Conservation (phyloP, 331 rosid species). For the Acacia pycnantha region DNA sequence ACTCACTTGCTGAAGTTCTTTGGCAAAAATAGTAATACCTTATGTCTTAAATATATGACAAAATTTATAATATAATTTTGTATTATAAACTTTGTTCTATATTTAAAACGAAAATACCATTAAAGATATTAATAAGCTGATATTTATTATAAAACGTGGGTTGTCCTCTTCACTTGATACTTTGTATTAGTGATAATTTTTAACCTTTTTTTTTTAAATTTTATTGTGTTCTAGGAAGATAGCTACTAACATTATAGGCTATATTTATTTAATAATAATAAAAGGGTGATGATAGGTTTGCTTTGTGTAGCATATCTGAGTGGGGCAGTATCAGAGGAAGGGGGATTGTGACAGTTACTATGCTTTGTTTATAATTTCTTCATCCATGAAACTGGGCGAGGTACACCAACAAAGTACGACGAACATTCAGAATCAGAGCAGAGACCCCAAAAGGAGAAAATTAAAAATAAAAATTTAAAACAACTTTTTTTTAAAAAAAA, state of each 20-base stretch:
- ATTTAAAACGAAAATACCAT: no score
- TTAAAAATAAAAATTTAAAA: no score
- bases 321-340: background rate
- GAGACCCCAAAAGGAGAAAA: background rate
- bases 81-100: no score
- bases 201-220: background rate
- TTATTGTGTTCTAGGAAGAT: background rate
- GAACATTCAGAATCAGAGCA: constrained; percentile 34
- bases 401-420: constrained; percentile 39
- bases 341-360: constrained; percentile 8
- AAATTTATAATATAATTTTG: no score
- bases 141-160: background rate
- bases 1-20: no score
- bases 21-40: no score
- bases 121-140: no score
- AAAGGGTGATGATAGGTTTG: background rate
- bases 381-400: constrained; percentile 11
- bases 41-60: no score
- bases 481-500: background rate
- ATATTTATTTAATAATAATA: no score
- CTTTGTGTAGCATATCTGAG: background rate
- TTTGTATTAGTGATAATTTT: constrained; percentile 11
- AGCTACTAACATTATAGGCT: constrained; percentile 15
- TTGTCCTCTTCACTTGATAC: background rate
- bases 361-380: background rate